A percentile compares a stretch with the other conserved stretches of the same genome.
phyloP scores from a whole-genome alignment of 768 basidiomycete genomes.

The Chalciporus piperatus region DNA sequence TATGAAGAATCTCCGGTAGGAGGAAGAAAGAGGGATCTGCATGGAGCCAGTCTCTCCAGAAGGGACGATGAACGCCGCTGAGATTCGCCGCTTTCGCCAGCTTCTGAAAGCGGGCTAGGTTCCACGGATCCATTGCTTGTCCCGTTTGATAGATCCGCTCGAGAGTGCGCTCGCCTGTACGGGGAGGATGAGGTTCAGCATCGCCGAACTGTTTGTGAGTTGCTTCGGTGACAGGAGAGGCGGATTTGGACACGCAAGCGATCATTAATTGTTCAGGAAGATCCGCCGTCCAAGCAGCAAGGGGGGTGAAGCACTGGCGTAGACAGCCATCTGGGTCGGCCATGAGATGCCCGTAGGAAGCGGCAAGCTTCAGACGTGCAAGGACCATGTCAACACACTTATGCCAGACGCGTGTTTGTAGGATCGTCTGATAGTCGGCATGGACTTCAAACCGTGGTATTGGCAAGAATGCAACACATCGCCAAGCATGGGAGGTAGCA shows the following conservation, averaged over 20 bases:
- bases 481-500: constrained; percentile 24
- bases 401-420: background rate
- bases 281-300: constrained; percentile 11
- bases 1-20: constrained; percentile 25
- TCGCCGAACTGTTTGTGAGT: constrained; percentile 10
- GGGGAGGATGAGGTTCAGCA: background rate
- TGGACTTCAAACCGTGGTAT: background rate
- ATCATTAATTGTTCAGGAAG: constrained; percentile 13
- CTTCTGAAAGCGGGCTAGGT: constrained; percentile 25
- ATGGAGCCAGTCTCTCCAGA: constrained; percentile 38
- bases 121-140: constrained; percentile 17
- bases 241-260: constrained; percentile 6
- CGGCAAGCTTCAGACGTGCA: constrained; percentile 28
- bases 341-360: constrained; percentile 26
- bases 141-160: background rate
- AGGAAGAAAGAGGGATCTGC: constrained; percentile 34
- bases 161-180: constrained; percentile 4
- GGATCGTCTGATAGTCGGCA: background rate
- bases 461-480: background rate
- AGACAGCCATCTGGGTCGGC: constrained; percentile 17
- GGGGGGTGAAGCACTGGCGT: constrained; percentile 6
- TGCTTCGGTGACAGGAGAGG: constrained; percentile 15
- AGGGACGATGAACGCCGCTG: constrained; percentile 22
- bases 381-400: constrained; percentile 17
- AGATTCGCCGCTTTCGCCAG: constrained; percentile 10